These are phyloP conservation scores for Polytrichum formosum DNA, from an alignment of 225 moss, liverwort and hornwort species.

Conservation along the genomic window DNA sequence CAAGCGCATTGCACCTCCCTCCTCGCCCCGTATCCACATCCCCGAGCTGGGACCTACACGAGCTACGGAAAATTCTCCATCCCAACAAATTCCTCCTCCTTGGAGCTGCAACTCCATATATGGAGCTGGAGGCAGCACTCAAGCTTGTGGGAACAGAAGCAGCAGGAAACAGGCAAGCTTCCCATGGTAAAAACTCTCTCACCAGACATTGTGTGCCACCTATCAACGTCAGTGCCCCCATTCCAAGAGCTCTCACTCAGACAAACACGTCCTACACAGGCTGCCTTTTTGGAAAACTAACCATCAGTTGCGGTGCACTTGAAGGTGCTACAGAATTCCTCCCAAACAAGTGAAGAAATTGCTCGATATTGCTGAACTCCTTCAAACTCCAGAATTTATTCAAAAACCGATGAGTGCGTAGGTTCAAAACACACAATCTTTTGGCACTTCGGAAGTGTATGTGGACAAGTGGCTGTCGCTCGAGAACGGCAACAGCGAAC, in stretches of 20 bases:
- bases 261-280: no score
- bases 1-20: neutral
- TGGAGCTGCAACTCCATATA: neutral
- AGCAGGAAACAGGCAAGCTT: neutral
- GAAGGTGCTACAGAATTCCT: no score
- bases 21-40: conserved; percentile 1
- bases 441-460: no score
- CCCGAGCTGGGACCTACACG: neutral
- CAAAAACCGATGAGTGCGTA: no score
- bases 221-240: neutral
- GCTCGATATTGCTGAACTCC: no score
- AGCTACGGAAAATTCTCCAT: neutral
- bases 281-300: no score
- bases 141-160: neutral
- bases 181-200: neutral
- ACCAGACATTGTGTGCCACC: neutral
- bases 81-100: neutral
- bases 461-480: no score
- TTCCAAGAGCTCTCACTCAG: neutral
- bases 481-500: no score
- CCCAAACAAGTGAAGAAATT: no score
- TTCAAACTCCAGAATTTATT: no score
- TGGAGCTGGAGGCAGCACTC: conserved; percentile 4
- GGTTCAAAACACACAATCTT: no score
- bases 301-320: no score